phyloP scores from a whole-genome alignment of 192 early-diverging fungal genomes.

The Backusella psychrophila region DNA sequence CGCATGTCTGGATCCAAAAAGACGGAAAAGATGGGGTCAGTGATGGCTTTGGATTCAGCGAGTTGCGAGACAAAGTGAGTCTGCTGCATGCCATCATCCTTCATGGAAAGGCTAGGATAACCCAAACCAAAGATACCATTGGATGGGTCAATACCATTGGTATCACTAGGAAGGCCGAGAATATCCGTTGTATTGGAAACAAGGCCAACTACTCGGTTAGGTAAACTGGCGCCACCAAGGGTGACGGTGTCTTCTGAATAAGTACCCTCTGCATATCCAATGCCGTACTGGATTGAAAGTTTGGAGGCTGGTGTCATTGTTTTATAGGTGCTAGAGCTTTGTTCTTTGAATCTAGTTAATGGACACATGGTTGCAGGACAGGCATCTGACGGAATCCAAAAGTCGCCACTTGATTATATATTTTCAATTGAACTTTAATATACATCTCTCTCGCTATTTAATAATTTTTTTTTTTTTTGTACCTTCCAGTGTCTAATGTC shows the following conservation, averaged over 20 bases:
- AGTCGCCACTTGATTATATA: slow-evolving; percentile 18
- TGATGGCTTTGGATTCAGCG: not conserved
- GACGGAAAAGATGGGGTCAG: slow-evolving; percentile 22
- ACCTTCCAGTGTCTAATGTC: slow-evolving; percentile 81
- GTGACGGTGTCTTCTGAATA: slow-evolving; percentile 28
- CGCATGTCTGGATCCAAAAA: slow-evolving; percentile 9
- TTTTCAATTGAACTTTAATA: not conserved
- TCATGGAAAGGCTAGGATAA: slow-evolving; percentile 15
- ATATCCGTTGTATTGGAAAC: slow-evolving; percentile 16
- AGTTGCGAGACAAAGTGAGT: slow-evolving; percentile 18
- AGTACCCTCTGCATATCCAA: slow-evolving; percentile 27
- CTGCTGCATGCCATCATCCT: not conserved
- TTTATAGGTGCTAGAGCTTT: slow-evolving; percentile 24
- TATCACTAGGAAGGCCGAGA: slow-evolving; percentile 1
- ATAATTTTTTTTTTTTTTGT: not conserved
- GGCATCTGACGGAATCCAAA: slow-evolving; percentile 29
- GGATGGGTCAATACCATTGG: not conserved
- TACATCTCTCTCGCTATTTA: not conserved
- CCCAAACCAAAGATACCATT: slow-evolving; percentile 38
- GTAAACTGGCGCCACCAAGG: slow-evolving; percentile 11
- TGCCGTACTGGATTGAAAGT: slow-evolving; percentile 29
- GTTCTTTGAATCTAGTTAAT: slow-evolving; percentile 16
- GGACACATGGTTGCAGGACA: slow-evolving; percentile 27
- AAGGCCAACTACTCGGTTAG: slow-evolving; percentile 27
- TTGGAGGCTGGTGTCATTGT: not conserved